Base-by-base conservation (phyloP, 495 filamentous ascomycete genomes). In the Thermothielavioides terrestris region DNA sequence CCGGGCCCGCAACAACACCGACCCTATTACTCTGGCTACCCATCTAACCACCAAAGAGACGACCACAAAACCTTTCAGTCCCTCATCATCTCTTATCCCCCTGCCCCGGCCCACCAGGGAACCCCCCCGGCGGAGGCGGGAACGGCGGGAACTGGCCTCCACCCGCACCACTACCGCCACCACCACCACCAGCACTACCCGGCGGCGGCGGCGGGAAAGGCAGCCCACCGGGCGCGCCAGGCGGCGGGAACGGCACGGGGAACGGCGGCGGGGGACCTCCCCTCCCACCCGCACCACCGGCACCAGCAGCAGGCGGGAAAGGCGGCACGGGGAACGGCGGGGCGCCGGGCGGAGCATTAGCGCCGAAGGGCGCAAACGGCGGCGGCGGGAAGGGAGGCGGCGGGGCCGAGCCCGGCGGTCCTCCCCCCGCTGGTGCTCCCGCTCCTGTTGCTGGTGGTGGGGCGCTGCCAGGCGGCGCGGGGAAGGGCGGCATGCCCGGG, bases 271-370 rank as follows among this genome's bases (percentile, higher is more conserved):
- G 50, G 26, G 37, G 42, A 32, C 25, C 42, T 3, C 41, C 46
- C 7, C 36, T 31, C 6, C 20, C 6, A 2, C 46, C 34, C 6
- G 15, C 35, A 18, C 27, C 31, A 32, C 31, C 31, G 6, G 27
- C 21, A 53, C 54, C 68, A 42, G 65, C 68, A 14, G 65, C 26
- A 40, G 68, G 61, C 34, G 80, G 80, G 62, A 90, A 88, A 4
- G 83, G 83, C 0, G 83, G 79, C 64, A 81, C 77, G 21, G 60
- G 46, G 12, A 50, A 57, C 53, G 43, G 63, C 55, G 39, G 57
- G 49, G 23, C 35, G 27, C 10, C 32, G 0, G 22, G 36, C 20
- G 2, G 28, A n/a, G 30, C 35, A 14, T 41, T 41, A 7, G 50
- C 41, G 27, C 17, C 32, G n/a, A 26, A 3, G 12, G 34, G 25